Percentiles rank a stretch among this genome's conserved stretches.
Conservation (phyloP, 495 filamentous ascomycete species). For the Penicillium arizonense region DNA sequence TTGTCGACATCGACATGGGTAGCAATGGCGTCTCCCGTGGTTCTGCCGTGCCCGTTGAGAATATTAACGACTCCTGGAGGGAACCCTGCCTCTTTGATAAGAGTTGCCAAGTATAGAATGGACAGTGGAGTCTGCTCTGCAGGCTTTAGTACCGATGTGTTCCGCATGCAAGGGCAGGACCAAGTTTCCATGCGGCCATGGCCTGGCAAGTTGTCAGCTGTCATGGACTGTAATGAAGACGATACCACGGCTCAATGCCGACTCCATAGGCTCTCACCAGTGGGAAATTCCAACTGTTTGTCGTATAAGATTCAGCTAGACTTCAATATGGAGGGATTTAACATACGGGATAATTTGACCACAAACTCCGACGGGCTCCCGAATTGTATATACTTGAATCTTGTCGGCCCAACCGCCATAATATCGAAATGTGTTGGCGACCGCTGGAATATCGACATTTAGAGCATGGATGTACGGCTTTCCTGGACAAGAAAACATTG, state of each 20-base stretch:
- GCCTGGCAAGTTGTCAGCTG: too few relatives aligned
- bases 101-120: conserved; percentile 78
- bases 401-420: conserved; percentile 89
- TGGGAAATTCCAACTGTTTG: too few relatives aligned
- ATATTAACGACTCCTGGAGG: conserved; percentile 90
- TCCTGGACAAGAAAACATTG: too few relatives aligned
- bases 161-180: too few relatives aligned
- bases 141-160: too few relatives aligned
- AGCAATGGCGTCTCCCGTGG: conserved; percentile 74
- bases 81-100: conserved; percentile 51
- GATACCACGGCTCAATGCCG: too few relatives aligned
- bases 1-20: conserved; percentile 77
- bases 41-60: conserved; percentile 74
- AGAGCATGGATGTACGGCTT: background rate
- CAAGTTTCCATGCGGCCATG: conserved; percentile 93
- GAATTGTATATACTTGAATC: conserved; percentile 83
- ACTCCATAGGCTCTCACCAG: too few relatives aligned
- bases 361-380: conserved; percentile 82
- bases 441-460: conserved; percentile 71
- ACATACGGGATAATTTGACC: conserved; percentile 88
- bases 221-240: too few relatives aligned
- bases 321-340: too few relatives aligned
- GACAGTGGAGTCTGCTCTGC: too few relatives aligned
- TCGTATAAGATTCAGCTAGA: too few relatives aligned
- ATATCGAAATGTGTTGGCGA: conserved; percentile 65